Percentiles rank a stretch among this genome's conserved stretches.
phyloP scores from a whole-genome alignment of 2,329 filamentous ascomycete species.

The Scedosporium aurantiacum region DNA sequence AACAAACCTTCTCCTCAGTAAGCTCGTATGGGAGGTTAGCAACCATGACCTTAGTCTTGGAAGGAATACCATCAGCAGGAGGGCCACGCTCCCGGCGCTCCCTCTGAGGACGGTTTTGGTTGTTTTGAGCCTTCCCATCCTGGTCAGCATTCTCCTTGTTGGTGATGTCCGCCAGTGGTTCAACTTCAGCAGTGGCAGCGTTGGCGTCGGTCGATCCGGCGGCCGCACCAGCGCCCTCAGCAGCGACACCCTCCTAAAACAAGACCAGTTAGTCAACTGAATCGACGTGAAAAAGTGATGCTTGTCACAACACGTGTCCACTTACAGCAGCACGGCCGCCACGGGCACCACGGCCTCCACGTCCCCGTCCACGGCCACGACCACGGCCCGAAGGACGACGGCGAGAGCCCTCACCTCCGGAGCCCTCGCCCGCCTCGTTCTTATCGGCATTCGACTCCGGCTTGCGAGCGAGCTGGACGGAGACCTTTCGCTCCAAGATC shows the following conservation, averaged over 20 bases:
- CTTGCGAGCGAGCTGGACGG: constrained; percentile 96
- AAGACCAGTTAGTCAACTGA: neutral
- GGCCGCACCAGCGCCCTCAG: constrained; percentile 32
- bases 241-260: constrained; percentile 20
- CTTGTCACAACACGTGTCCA: neutral
- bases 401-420: constrained; percentile 54
- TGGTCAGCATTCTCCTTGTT: constrained; percentile 42
- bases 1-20: constrained; percentile 83
- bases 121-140: constrained; percentile 47
- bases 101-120: constrained; percentile 42
- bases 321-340: constrained; percentile 30
- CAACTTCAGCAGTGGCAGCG: constrained; percentile 38
- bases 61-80: constrained; percentile 91
- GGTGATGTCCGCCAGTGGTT: constrained; percentile 51
- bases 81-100: constrained; percentile 77
- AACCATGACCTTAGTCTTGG: constrained; percentile 99
- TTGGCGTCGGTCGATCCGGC: constrained; percentile 26
- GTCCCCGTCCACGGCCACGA: constrained; percentile 59
- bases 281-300: neutral
- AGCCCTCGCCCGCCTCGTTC: constrained; percentile 63
- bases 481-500: constrained; percentile 97
- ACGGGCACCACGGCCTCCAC: constrained; percentile 54
- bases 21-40: constrained; percentile 98
- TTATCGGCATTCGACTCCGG: constrained; percentile 77
- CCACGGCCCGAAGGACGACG: constrained; percentile 53